A percentile compares a stretch with the other conserved stretches of the same genome.
Conservation (phyloP, 2,329 filamentous ascomycete species). For the Epichloe sylvatica region DNA sequence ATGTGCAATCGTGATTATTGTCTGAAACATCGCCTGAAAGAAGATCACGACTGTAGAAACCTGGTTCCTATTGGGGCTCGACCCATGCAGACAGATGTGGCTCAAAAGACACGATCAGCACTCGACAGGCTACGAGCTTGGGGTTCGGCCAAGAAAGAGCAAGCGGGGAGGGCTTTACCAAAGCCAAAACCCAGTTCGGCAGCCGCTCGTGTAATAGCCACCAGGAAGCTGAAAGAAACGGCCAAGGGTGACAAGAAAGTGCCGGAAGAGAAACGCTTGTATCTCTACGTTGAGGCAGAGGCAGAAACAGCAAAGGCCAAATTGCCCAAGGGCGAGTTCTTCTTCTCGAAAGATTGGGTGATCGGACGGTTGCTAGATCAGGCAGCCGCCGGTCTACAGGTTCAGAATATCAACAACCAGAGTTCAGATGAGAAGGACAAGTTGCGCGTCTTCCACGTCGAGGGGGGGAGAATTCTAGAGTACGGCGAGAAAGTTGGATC, state of each 20-base stretch:
- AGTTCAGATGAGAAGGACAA: conserved; percentile 63
- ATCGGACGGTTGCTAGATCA: conserved; percentile 69
- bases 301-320: conserved; percentile 74
- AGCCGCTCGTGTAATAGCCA: conserved; percentile 50
- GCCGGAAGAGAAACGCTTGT: conserved; percentile 70
- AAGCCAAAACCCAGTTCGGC: conserved; percentile 50
- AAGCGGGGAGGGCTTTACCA: conserved; percentile 43
- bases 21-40: conserved; percentile 58
- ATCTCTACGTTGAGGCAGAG: conserved; percentile 80
- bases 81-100: conserved; percentile 28
- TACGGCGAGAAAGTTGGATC: conserved; percentile 76
- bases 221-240: conserved; percentile 68
- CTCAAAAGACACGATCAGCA: conserved; percentile 57
- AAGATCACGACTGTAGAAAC: conserved; percentile 76
- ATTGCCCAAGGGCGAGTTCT: conserved; percentile 68
- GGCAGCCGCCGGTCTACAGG: conserved; percentile 62
- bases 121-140: conserved; percentile 67
- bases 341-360: conserved; percentile 75
- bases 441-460: conserved; percentile 82
- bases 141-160: conserved; percentile 59
- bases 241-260: conserved; percentile 85
- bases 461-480: conserved; percentile 76
- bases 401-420: conserved; percentile 74
- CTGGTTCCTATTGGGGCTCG: conserved; percentile 45
- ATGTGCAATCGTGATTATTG: conserved; percentile 63